phyloP scores from a whole-genome alignment of 2,329 filamentous ascomycete species.

The Alternaria angustiovoidea region DNA sequence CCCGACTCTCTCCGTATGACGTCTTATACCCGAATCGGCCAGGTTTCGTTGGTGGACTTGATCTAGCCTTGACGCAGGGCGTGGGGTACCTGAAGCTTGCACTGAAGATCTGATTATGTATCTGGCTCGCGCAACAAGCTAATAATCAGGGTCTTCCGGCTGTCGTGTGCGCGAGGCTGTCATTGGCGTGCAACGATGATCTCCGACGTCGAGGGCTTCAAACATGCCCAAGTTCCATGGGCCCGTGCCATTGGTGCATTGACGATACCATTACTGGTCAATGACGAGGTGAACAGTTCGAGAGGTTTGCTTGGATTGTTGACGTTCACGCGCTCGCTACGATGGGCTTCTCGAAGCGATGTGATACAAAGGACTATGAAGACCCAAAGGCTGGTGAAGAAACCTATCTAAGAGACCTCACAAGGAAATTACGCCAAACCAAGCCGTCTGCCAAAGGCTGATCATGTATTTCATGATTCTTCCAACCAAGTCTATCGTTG shows the following conservation, averaged over 20 bases:
- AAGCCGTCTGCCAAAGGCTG: background rate
- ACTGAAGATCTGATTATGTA: background rate
- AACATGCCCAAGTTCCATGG: background rate
- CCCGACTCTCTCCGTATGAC: constrained; percentile 35
- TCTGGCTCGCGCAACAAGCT: constrained; percentile 3
- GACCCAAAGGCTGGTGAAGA: background rate
- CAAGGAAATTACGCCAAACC: background rate
- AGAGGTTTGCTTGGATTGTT: background rate
- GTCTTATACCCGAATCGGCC: constrained; percentile 10
- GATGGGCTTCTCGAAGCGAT: background rate
- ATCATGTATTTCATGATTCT: constrained; percentile 9
- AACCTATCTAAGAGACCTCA: background rate
- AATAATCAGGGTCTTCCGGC: constrained; percentile 14
- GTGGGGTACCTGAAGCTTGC: constrained; percentile 17
- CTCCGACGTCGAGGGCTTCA: background rate
- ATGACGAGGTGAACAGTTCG: background rate
- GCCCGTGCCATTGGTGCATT: background rate
- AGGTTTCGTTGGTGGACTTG: constrained; percentile 12
- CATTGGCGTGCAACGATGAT: background rate
- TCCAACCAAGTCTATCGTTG: constrained; percentile 30
- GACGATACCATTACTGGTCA: background rate
- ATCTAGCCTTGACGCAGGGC: constrained; percentile 11
- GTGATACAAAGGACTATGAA: background rate
- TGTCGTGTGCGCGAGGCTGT: constrained; percentile 9
- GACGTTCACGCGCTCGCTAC: background rate